phyloP scores from a whole-genome alignment of 768 basidiomycete genomes.

The Collybiopsis confluens region DNA sequence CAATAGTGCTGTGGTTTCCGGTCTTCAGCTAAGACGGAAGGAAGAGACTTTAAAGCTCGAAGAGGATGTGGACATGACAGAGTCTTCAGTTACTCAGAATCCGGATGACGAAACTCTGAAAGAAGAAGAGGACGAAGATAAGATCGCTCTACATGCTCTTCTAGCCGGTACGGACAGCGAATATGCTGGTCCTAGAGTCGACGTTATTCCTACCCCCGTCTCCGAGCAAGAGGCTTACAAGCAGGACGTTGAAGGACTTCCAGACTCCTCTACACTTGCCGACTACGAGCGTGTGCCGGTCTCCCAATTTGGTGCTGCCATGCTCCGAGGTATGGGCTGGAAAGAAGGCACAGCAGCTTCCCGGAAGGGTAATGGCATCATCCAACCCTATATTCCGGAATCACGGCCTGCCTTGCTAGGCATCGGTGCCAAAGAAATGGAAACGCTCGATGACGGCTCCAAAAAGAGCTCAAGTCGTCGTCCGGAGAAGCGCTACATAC shows the following conservation, averaged over 20 bases:
- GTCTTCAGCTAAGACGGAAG: conserved; percentile 56
- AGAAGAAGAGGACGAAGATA: conserved; percentile 54
- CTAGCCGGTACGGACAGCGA: conserved; percentile 51
- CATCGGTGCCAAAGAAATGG: conserved; percentile 88
- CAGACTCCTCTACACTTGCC: conserved; percentile 68
- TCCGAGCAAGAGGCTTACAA: conserved; percentile 82
- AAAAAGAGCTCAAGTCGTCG: conserved; percentile 42
- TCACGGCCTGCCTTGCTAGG: conserved; percentile 85
- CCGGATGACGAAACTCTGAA: conserved; percentile 28
- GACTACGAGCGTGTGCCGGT: conserved; percentile 93
- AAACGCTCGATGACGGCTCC: conserved; percentile 66
- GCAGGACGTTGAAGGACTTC: conserved; percentile 79
- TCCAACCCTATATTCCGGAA: conserved; percentile 78
- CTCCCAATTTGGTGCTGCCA: conserved; percentile 87
- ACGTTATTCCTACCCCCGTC: conserved; percentile 60
- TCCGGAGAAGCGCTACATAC: conserved; percentile 77
- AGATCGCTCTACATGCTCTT: conserved; percentile 75
- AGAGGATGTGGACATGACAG: conserved; percentile 20
- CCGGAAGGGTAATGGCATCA: conserved; percentile 55
- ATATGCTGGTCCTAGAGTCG: conserved; percentile 41
- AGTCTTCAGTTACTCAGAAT: conserved; percentile 20
- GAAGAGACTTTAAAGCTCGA: conserved; percentile 21
- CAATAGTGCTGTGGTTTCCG: conserved; percentile 65
- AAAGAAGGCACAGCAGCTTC: conserved; percentile 75
- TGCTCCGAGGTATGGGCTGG: conserved; percentile 97